A percentile compares a stretch with the other conserved stretches of the same genome.
Evolutionary conservation across 2,329 filamentous ascomycete species (phyloP).

Genomic region (Leptographium wingfieldii): DNA sequence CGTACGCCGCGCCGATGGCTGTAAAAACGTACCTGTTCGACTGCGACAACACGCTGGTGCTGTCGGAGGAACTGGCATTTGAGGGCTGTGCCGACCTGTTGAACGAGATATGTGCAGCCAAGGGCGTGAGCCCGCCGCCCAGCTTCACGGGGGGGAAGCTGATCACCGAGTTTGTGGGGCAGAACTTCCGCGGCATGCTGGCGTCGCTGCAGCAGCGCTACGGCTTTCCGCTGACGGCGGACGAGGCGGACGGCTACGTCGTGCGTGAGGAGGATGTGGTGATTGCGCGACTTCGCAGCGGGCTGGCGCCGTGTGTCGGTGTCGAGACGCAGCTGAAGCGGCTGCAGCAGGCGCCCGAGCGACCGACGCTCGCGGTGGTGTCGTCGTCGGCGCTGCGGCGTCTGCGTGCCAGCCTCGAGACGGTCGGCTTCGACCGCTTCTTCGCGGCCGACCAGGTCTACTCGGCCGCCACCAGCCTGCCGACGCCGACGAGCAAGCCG

Average conservation of each 20-base stretch:
- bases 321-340: slow-evolving; percentile 55
- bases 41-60: slow-evolving; percentile 84
- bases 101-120: slow-evolving; percentile 67
- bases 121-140: slow-evolving; percentile 39
- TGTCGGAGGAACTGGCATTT: slow-evolving; percentile 83
- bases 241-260: slow-evolving; percentile 64
- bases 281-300: slow-evolving; percentile 62
- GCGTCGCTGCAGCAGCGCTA: slow-evolving; percentile 61
- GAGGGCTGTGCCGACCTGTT: slow-evolving; percentile 81
- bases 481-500: slow-evolving; percentile 75
- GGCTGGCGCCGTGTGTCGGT: slow-evolving; percentile 55
- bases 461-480: slow-evolving; percentile 68
- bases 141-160: slow-evolving; percentile 65
- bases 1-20: slow-evolving; percentile 3
- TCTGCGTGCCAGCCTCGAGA: slow-evolving; percentile 65
- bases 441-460: slow-evolving; percentile 64
- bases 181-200: slow-evolving; percentile 93
- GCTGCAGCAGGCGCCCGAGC: slow-evolving; percentile 51
- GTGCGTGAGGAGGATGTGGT: slow-evolving; percentile 69
- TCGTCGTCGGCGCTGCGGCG: slow-evolving; percentile 68
- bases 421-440: slow-evolving; percentile 68
- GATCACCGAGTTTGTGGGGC: slow-evolving; percentile 78
- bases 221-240: slow-evolving; percentile 54
- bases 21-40: slow-evolving; percentile 65
- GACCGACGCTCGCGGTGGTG: slow-evolving; percentile 57